phyloP scores from a whole-genome alignment of 116 monocot genomes.

The Papilionanthe hybrid region DNA sequence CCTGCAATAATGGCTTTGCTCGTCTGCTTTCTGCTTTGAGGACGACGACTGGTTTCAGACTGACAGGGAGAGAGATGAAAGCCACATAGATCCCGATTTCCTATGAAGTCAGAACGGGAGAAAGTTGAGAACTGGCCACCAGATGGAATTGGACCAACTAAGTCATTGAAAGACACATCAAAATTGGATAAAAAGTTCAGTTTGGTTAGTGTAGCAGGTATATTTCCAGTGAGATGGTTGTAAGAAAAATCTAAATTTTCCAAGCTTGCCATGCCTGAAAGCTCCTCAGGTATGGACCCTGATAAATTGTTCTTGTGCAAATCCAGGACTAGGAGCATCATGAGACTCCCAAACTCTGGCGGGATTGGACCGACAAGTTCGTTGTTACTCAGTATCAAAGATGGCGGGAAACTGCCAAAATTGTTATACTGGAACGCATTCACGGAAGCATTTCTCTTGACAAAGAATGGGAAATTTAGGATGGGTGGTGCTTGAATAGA shows the following conservation, averaged over 20 bases:
- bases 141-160: conserved; percentile 52
- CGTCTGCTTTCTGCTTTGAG: conserved; percentile 14
- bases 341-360: conserved; percentile 49
- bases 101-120: conserved; percentile 23
- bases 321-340: conserved; percentile 40
- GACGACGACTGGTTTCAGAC: not conserved
- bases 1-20: conserved; percentile 34
- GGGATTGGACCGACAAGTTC: conserved; percentile 49
- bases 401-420: conserved; percentile 58
- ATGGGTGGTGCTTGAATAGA: conserved; percentile 8
- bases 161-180: conserved; percentile 63
- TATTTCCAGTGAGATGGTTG: conserved; percentile 65
- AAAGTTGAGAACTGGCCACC: conserved; percentile 52
- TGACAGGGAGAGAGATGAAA: conserved; percentile 23
- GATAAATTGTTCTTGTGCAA: conserved; percentile 59
- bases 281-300: conserved; percentile 50
- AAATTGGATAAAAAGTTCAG: conserved; percentile 71
- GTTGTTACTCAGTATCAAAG: conserved; percentile 49
- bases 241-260: conserved; percentile 60
- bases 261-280: conserved; percentile 52
- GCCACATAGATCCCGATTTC: conserved; percentile 38
- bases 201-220: conserved; percentile 42
- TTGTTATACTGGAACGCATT: conserved; percentile 58
- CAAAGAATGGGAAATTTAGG: conserved; percentile 54
- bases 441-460: conserved; percentile 27